Percentiles rank a stretch among this genome's conserved stretches.
Evolutionary conservation across 768 basidiomycete species (phyloP).

Genomic region (Lactarius sp.): DNA sequence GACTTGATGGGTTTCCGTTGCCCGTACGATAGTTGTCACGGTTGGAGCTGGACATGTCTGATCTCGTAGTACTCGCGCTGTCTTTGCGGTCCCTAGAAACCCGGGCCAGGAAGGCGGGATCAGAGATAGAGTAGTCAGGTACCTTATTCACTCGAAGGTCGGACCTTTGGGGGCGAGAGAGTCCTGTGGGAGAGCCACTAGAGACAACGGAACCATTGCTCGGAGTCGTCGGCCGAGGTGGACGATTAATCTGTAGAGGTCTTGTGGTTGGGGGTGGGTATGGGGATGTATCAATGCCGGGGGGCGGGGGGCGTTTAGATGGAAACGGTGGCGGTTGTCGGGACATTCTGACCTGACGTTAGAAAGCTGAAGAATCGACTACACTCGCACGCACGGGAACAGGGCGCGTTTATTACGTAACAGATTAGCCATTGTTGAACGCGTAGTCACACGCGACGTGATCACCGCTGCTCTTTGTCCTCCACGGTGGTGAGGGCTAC

Average conservation of each 20-base stretch:
- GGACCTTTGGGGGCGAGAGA: conserved; percentile 26
- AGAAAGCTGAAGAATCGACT: not conserved
- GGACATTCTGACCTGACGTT: conserved; percentile 5
- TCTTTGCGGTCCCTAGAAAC: conserved; percentile 20
- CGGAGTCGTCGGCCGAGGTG: conserved; percentile 25
- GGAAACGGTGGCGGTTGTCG: conserved; percentile 18
- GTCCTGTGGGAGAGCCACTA: conserved; percentile 22
- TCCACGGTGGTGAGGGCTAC: not conserved
- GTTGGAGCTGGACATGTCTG: conserved; percentile 19
- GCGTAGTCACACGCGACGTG: not conserved
- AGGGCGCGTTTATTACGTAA: conserved; percentile 18
- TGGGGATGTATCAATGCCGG: conserved; percentile 3
- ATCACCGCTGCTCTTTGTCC: not conserved
- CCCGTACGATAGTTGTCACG: conserved; percentile 9
- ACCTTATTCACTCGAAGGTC: conserved; percentile 18
- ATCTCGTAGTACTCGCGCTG: conserved; percentile 24
- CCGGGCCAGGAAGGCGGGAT: not conserved
- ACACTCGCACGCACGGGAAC: not conserved
- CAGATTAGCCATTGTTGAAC: not conserved
- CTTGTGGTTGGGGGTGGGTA: conserved; percentile 12
- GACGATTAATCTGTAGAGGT: conserved; percentile 25
- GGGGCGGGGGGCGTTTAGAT: conserved; percentile 13
- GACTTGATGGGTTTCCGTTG: conserved; percentile 20
- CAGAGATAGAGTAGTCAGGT: conserved; percentile 12
- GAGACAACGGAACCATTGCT: conserved; percentile 21